Percentiles rank a stretch among this genome's conserved stretches.
Conservation (phyloP, 306 rosid species). For the Cucumis hystrix region DNA sequence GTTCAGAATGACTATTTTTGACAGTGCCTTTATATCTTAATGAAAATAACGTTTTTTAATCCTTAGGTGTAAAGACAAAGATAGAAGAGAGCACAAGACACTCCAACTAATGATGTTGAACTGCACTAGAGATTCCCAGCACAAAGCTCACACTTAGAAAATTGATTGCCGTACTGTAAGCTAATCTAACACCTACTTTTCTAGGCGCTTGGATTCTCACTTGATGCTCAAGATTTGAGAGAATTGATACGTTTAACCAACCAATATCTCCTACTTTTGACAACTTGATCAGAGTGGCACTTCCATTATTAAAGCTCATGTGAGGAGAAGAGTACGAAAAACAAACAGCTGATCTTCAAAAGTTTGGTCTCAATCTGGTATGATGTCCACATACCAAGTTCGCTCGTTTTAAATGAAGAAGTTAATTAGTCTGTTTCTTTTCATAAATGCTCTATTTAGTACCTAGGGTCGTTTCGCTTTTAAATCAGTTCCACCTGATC, state of each 20-base stretch:
- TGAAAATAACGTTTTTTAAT: constrained; percentile 20
- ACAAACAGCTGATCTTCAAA: neutral
- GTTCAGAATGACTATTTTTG: constrained; percentile 29
- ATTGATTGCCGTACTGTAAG: neutral
- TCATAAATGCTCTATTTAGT: neutral
- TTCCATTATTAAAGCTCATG: neutral
- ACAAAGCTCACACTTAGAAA: constrained; percentile 8
- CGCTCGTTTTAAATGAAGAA: neutral
- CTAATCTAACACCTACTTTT: constrained; percentile 15
- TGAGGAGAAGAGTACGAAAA: neutral
- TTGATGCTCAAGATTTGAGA: constrained; percentile 48
- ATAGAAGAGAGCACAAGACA: constrained; percentile 14
- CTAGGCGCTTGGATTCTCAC: constrained; percentile 23
- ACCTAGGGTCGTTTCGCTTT: neutral
- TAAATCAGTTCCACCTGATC: neutral
- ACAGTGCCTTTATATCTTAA: constrained; percentile 58
- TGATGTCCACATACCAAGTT: neutral
- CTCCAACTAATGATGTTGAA: constrained; percentile 14
- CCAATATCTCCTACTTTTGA: neutral
- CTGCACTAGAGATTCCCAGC: constrained; percentile 2
- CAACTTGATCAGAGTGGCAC: neutral
- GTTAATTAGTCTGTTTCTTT: neutral
- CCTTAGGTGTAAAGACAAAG: constrained; percentile 79
- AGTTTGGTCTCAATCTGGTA: neutral
- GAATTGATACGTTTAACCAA: constrained; percentile 30